A percentile compares a stretch with the other conserved stretches of the same genome.
phyloP scores from a whole-genome alignment of 106 monocot species.

The Dendrobium catenatum region DNA sequence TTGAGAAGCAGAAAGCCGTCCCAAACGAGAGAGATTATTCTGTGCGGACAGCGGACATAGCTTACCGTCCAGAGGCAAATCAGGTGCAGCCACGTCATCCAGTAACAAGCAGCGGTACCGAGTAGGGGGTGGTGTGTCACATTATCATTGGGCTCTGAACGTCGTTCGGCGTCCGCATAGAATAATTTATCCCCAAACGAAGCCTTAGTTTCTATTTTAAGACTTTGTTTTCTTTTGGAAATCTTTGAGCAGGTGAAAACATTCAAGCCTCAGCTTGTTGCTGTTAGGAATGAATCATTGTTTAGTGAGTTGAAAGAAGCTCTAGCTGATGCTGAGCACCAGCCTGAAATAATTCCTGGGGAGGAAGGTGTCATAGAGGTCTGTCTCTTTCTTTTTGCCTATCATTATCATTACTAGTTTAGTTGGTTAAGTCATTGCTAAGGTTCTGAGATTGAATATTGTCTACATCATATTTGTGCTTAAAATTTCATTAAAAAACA shows the following conservation, averaged over 20 bases:
- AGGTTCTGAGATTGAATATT: too few relatives aligned
- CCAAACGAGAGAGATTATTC: too few relatives aligned
- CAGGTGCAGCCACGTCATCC: too few relatives aligned
- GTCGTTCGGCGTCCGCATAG: too few relatives aligned
- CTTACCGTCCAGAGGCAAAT: too few relatives aligned
- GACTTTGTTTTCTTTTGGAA: not conserved
- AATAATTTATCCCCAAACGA: too few relatives aligned
- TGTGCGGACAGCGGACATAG: too few relatives aligned
- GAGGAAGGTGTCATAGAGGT: conserved; percentile 92
- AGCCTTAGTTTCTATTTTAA: not conserved
- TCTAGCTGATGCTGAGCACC: conserved; percentile 70
- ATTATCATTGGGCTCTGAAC: too few relatives aligned
- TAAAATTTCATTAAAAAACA: too few relatives aligned
- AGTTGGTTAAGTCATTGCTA: not conserved
- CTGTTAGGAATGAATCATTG: conserved; percentile 74
- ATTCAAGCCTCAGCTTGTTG: conserved; percentile 88
- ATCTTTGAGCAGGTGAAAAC: conserved; percentile 52
- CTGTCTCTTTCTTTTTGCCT: not conserved
- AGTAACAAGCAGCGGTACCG: too few relatives aligned
- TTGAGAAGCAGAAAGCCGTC: not conserved
- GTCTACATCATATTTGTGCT: too few relatives aligned
- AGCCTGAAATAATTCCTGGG: conserved; percentile 90
- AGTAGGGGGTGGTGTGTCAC: too few relatives aligned
- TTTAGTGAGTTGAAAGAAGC: conserved; percentile 82
- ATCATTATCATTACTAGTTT: not conserved